Base-by-base conservation (phyloP, 129 eudicot genomes). In the Flaveria linearis region DNA sequence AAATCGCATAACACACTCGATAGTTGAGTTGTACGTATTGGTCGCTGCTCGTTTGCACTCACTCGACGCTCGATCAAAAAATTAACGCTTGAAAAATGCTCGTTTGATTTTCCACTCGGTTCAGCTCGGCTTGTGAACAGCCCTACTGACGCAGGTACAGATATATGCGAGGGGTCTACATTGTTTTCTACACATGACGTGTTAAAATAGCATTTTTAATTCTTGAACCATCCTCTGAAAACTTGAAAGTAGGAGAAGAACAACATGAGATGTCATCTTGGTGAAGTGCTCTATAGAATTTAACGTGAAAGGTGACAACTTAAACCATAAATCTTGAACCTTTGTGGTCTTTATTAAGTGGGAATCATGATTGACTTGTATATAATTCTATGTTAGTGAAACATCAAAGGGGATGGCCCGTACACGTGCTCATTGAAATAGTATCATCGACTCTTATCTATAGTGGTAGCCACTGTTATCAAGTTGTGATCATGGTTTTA, bases 311-410 rank as follows among this genome's bases (percentile, higher is more conserved):
- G 22, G 69, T 63, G 69, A 63, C 69, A 30, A 15, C 45, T 63
- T 30, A 63, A 63, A 63, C 69, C 69, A 63, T 28, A 63, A 63
- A 36, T 30, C 43, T 63, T 63, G 69, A 63, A 63, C 69, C 46
- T 30, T 63, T 11, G 69, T 63, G 69, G 41, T 13, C 43, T 61
- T 26, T 61, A 61, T 63, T 63, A 28, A 63, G 69, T 63, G 69
- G 69, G 46, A 63, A 30, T 63, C 20, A 33, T 63, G 12, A 63
- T 63, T 14, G 13, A 30, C 9, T 14, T 63, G 42, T 63, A 16
- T 15, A 63, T 30, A 14, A 30, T 63, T 30, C 42, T 43, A 63
- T 12, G 69, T 63, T 28, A 63, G 69, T 63, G 69, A 62, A 26
- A 60, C 43, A 62, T 62, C 42, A 26, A 62, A 62, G 18, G 11